Evolutionary conservation across 2,329 filamentous ascomycete genomes (phyloP).

Genomic region (Aureobasidium sp.): DNA sequence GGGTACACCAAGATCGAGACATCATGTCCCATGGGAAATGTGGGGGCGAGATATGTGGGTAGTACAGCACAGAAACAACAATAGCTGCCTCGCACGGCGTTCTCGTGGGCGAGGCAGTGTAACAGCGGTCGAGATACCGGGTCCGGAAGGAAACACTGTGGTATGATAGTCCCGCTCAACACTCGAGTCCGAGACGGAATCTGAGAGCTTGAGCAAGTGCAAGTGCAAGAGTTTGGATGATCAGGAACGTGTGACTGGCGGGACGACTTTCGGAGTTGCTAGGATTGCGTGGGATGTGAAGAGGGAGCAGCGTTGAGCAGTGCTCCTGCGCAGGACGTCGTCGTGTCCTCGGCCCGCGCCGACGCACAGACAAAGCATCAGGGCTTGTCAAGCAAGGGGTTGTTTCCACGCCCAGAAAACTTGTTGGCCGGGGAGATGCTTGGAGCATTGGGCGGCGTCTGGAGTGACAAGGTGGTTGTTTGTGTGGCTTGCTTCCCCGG

Average conservation of each 20-base stretch:
- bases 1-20: slow-evolving; percentile 1
- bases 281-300: neutral
- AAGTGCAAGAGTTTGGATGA: neutral
- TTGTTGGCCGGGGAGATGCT: neutral
- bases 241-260: slow-evolving; percentile 9
- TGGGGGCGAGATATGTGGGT: slow-evolving; percentile 6
- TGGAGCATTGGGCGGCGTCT: neutral
- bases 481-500: slow-evolving; percentile 3
- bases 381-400: neutral
- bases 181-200: neutral
- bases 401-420: neutral
- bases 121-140: neutral
- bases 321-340: neutral
- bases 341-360: slow-evolving; percentile 8
- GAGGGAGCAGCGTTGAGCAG: neutral
- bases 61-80: slow-evolving; percentile 2
- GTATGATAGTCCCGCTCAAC: neutral
- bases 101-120: slow-evolving; percentile 7
- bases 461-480: neutral
- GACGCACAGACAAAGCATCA: neutral
- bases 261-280: slow-evolving; percentile 3
- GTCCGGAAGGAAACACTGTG: neutral
- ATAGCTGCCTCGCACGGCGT: neutral
- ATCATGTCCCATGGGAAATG: neutral
- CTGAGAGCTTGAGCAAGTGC: neutral